Evolutionary conservation across 257 asterid genomes (phyloP).

Genomic region (Salvia splendens): DNA sequence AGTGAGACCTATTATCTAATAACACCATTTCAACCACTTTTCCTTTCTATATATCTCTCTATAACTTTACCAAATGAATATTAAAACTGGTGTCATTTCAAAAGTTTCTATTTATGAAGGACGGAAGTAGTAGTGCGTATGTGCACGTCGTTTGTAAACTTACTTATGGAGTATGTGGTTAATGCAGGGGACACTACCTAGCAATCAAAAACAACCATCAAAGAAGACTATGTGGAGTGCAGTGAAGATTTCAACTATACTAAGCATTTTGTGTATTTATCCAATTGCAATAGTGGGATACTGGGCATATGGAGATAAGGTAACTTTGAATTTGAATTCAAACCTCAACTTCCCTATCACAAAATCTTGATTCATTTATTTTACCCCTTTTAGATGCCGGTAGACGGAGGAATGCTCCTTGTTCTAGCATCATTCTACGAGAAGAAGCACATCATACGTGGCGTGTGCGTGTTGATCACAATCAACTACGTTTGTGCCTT

Average conservation of each 20-base stretch:
- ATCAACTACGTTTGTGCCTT: conserved; percentile 54
- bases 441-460: conserved; percentile 31
- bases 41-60: too few species aligned
- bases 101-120: too few species aligned
- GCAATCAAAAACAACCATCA: conserved; percentile 37
- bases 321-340: not conserved
- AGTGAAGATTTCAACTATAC: conserved; percentile 41
- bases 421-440: conserved; percentile 39
- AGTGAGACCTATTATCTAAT: too few species aligned
- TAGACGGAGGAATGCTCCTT: conserved; percentile 43
- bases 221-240: conserved; percentile 66
- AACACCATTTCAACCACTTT: too few species aligned
- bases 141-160: too few species aligned
- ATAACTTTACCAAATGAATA: too few species aligned
- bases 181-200: conserved; percentile 67
- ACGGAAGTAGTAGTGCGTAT: too few species aligned
- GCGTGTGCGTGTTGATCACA: conserved; percentile 40
- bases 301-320: conserved; percentile 64
- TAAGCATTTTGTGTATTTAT: conserved; percentile 48
- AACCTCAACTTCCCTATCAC: not conserved
- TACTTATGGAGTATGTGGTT: not conserved
- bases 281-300: conserved; percentile 67
- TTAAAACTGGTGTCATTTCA: too few species aligned
- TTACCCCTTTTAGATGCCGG: conserved; percentile 34
- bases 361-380: not conserved